Percentiles rank a stretch among this genome's conserved stretches.
Evolutionary conservation across 208 protist species (phyloP).

Genomic region (Trypanosoma avium): DNA sequence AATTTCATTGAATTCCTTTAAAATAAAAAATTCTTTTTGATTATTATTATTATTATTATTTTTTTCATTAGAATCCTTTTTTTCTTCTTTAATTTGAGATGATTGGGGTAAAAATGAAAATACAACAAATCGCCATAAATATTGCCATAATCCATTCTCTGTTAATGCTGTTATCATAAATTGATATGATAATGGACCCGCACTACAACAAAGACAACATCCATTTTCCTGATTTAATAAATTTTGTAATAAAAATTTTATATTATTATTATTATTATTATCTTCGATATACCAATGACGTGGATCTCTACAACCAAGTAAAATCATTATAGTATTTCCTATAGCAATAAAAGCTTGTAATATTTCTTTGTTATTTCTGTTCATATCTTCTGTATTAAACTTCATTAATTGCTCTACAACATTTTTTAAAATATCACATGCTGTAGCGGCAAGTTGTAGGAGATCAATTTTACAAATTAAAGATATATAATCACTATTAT

Average conservation of each 20-base stretch:
- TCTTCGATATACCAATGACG: constrained; percentile 5
- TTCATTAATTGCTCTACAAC: neutral
- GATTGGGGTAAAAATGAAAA: constrained; percentile 1
- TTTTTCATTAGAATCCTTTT: neutral
- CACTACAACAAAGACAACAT: constrained; percentile 7
- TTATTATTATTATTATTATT: neutral
- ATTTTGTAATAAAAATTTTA: neutral
- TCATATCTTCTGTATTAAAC: neutral
- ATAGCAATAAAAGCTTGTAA: neutral
- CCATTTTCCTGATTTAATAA: neutral
- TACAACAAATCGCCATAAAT: constrained; percentile 10
- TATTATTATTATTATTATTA: neutral
- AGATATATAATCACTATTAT: neutral
- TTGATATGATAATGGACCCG: constrained; percentile 1
- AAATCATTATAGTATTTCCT: constrained; percentile 3
- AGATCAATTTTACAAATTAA: constrained; percentile 16
- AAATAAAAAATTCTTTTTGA: neutral
- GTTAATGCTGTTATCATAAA: constrained; percentile 15
- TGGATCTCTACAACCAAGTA: constrained; percentile 10
- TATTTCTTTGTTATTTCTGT: neutral
- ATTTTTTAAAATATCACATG: constrained; percentile 11
- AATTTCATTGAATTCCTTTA: neutral
- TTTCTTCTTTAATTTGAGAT: neutral
- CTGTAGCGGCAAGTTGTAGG: neutral
- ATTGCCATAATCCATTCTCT: constrained; percentile 18